phyloP scores from a whole-genome alignment of 352 stramenopile species.

The Blastocystis sp. region DNA sequence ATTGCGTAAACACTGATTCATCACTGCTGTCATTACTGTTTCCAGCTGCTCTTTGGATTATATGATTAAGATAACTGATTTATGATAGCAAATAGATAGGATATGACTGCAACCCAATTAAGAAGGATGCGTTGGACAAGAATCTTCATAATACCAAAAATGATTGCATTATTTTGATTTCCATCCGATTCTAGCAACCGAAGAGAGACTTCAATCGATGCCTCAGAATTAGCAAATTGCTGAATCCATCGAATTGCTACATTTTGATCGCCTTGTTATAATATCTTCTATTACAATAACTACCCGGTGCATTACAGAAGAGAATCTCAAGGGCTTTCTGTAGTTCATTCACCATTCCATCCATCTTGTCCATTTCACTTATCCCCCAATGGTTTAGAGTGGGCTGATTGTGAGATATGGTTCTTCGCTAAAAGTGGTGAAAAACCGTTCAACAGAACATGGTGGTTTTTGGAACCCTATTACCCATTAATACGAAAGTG shows the following conservation, averaged over 20 bases:
- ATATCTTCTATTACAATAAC: neutral
- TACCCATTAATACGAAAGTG: too few relatives aligned
- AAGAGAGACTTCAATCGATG: conserved; percentile 30
- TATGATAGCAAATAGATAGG: neutral
- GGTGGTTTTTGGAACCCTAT: neutral
- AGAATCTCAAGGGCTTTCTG: conserved; percentile 28
- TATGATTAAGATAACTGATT: neutral
- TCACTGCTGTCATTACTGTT: neutral
- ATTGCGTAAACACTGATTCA: conserved; percentile 9
- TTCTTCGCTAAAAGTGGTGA: neutral
- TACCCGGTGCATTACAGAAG: conserved; percentile 43
- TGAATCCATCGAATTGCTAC: conserved; percentile 57
- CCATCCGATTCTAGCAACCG: conserved; percentile 1
- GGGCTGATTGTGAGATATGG: neutral
- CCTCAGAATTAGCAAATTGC: conserved; percentile 16
- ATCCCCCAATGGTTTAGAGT: neutral
- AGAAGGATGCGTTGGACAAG: conserved; percentile 28
- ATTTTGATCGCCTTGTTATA: conserved; percentile 41
- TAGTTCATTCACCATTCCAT: conserved; percentile 41
- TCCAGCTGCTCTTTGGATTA: neutral
- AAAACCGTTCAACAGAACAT: neutral
- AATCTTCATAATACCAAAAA: conserved; percentile 53
- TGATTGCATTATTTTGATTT: neutral
- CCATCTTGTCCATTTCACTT: conserved; percentile 11
- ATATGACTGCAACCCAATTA: conserved; percentile 34